phyloP scores from a whole-genome alignment of 2,329 filamentous ascomycete genomes.

The Rutstroemia sp. region DNA sequence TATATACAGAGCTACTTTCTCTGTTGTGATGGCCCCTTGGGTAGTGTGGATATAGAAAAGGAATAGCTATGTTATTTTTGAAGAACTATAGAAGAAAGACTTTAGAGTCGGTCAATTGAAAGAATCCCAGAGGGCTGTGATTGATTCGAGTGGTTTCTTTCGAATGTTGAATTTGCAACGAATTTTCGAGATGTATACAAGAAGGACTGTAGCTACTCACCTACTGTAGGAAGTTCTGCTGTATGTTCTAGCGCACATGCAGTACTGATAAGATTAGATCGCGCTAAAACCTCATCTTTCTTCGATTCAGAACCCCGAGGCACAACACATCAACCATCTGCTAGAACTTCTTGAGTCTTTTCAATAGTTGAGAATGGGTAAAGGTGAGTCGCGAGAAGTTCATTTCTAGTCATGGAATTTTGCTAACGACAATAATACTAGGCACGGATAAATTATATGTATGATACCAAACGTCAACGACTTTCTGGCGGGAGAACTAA shows the following conservation, averaged over 20 bases:
- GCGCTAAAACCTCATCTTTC: background rate
- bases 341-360: background rate
- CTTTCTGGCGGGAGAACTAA: slow-evolving; percentile 3
- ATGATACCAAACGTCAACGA: slow-evolving; percentile 10
- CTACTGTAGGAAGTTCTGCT: no score
- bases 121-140: no score
- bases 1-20: no score
- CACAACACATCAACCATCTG: background rate
- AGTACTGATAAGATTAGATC: background rate
- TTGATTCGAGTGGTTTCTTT: no score
- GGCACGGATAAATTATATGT: slow-evolving; percentile 46
- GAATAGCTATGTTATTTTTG: no score
- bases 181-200: no score
- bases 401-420: background rate
- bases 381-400: slow-evolving; percentile 19
- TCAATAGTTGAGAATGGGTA: slow-evolving; percentile 20
- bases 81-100: no score
- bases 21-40: no score
- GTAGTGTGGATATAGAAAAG: no score
- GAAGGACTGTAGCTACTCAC: no score
- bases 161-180: no score
- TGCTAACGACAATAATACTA: background rate
- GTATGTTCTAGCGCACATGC: background rate
- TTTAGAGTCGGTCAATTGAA: no score
- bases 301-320: background rate